These are phyloP conservation scores for Emiliania huxleyi DNA, from an alignment of 78 protist species.

Conservation along the genomic window DNA sequence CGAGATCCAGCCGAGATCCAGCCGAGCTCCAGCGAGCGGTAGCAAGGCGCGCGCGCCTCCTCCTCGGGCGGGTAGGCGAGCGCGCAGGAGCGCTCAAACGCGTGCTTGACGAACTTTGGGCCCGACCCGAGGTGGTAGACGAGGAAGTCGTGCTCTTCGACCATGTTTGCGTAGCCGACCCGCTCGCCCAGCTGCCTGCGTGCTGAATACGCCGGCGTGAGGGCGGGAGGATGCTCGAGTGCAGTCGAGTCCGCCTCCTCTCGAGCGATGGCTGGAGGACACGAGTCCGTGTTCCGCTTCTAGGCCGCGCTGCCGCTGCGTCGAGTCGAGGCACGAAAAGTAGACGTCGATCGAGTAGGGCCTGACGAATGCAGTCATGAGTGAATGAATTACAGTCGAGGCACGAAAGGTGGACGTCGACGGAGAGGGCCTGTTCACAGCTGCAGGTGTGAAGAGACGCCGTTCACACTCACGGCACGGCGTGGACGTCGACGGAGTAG, in stretches of 20 bases:
- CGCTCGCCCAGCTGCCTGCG: neutral
- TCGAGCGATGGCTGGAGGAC: no score
- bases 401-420: neutral
- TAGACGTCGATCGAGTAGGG: neutral
- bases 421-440: no score
- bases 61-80: neutral
- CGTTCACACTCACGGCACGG: no score
- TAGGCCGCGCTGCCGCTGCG: no score
- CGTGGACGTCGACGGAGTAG: neutral
- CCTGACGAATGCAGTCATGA: no score
- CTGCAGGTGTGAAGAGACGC: no score
- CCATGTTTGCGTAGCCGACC: neutral
- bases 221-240: neutral
- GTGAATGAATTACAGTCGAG: no score
- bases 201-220: no score
- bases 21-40: no score
- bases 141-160: neutral
- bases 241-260: no score
- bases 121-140: neutral
- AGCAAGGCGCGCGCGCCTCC: neutral
- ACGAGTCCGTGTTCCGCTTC: no score
- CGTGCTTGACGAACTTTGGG: constrained; percentile 10
- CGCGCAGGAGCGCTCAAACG: neutral
- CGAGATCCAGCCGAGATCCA: no score
- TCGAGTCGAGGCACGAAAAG: neutral